A percentile compares a stretch with the other conserved stretches of the same genome.
Conservation (phyloP, 2,329 filamentous ascomycete species). For the Colletotrichum coccodes region DNA sequence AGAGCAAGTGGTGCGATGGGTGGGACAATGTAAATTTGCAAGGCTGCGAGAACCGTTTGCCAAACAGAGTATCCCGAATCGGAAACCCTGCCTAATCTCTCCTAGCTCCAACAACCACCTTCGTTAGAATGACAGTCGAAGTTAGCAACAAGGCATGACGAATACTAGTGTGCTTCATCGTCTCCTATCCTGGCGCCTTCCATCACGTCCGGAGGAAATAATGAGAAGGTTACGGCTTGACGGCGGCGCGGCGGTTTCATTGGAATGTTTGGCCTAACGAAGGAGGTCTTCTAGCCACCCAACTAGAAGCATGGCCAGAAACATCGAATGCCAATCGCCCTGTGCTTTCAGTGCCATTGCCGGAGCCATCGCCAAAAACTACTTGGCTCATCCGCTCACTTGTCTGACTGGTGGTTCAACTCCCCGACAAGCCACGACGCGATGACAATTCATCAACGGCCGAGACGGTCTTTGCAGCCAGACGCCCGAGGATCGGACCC, state of each 20-base stretch:
- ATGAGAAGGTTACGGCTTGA: neutral
- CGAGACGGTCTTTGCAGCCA: slow-evolving; percentile 3
- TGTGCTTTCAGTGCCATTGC: neutral
- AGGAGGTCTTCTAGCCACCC: slow-evolving; percentile 12
- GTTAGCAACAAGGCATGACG: neutral
- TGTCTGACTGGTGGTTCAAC: neutral
- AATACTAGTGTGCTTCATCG: neutral
- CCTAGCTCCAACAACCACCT: neutral
- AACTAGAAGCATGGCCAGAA: slow-evolving; percentile 19
- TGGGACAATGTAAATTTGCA: neutral
- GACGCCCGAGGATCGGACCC: neutral
- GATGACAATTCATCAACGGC: slow-evolving; percentile 17
- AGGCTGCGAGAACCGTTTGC: neutral
- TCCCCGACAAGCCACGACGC: neutral
- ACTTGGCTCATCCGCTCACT: neutral
- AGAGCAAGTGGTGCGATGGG: neutral
- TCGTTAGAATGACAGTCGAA: neutral
- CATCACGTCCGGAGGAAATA: neutral
- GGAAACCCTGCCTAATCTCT: neutral
- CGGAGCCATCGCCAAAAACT: slow-evolving; percentile 1
- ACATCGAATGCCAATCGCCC: neutral
- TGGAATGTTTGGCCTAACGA: slow-evolving; percentile 6
- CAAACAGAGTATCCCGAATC: slow-evolving; percentile 2
- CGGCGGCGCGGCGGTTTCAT: slow-evolving; percentile 14
- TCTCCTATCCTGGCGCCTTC: neutral